Evolutionary conservation across 2,329 filamentous ascomycete genomes (phyloP).

Genomic region (Eutypa lata): DNA sequence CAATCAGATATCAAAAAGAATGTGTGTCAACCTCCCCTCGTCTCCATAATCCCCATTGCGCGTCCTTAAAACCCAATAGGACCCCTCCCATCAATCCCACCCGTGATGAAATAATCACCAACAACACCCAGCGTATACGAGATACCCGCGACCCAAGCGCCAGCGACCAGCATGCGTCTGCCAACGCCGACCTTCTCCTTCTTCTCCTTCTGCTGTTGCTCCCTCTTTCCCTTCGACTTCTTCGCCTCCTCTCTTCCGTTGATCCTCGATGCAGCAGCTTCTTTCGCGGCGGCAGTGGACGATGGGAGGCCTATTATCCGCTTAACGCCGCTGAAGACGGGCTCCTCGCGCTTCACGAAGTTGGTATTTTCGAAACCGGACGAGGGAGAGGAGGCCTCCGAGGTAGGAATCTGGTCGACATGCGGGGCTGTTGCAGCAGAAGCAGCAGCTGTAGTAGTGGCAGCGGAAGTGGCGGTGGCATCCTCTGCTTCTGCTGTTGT

Average conservation of each 20-base stretch:
- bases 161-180: conserved; percentile 51
- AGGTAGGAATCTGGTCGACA: too few species aligned
- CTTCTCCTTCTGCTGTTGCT: conserved; percentile 7
- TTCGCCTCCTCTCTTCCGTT: conserved; percentile 21
- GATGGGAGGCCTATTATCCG: too few species aligned
- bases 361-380: too few species aligned
- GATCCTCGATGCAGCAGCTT: too few species aligned
- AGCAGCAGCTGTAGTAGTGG: too few species aligned
- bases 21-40: neutral
- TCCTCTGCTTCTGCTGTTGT: conserved; percentile 16
- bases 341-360: conserved; percentile 43
- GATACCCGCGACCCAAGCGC: conserved; percentile 50
- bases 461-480: conserved; percentile 34
- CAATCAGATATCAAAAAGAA: conserved; percentile 2
- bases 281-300: too few species aligned
- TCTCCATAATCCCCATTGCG: neutral
- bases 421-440: too few species aligned
- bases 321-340: conserved; percentile 42
- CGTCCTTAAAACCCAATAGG: conserved; percentile 29
- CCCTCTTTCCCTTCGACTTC: conserved; percentile 1
- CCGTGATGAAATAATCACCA: conserved; percentile 54
- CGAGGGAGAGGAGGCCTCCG: too few species aligned
- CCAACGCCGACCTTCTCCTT: conserved; percentile 38
- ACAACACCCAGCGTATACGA: conserved; percentile 58
- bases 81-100: conserved; percentile 40